phyloP scores from a whole-genome alignment of 2,329 filamentous ascomycete species.

The Xylogone sp. region DNA sequence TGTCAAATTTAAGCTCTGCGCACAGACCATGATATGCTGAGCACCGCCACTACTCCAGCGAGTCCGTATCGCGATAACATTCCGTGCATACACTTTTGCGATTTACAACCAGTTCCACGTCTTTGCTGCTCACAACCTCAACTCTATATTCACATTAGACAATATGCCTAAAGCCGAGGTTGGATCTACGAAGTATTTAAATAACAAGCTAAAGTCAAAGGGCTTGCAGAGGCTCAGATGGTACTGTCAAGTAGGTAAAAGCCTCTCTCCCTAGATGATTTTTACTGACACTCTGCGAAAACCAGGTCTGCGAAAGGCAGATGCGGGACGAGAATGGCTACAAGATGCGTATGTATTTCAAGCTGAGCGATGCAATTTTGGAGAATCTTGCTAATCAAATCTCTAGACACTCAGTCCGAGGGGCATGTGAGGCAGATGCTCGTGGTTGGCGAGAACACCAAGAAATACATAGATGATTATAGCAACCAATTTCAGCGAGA shows the following conservation, averaged over 20 bases:
- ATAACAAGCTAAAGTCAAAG: conserved; percentile 86
- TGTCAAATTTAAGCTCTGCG: no score
- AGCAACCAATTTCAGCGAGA: conserved; percentile 77
- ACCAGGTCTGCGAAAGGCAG: conserved; percentile 71
- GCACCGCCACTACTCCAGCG: no score
- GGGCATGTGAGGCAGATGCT: conserved; percentile 88
- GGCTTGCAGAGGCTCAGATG: conserved; percentile 77
- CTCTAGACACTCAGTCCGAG: conserved; percentile 69
- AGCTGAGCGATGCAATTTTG: conserved; percentile 53
- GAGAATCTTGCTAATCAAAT: conserved; percentile 73
- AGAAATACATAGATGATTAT: conserved; percentile 79
- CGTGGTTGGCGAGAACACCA: conserved; percentile 80
- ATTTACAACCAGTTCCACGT: no score
- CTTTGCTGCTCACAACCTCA: background rate
- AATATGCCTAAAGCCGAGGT: conserved; percentile 90
- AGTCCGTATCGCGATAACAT: no score
- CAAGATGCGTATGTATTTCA: conserved; percentile 55
- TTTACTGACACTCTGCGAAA: conserved; percentile 4
- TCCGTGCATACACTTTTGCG: no score
- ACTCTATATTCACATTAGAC: conserved; percentile 10
- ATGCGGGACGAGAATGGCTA: conserved; percentile 86
- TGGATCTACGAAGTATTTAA: conserved; percentile 84
- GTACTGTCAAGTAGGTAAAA: conserved; percentile 69
- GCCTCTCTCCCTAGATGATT: background rate
- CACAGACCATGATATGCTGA: no score